A percentile compares a stretch with the other conserved stretches of the same genome.
Evolutionary conservation across 352 stramenopile genomes (phyloP).

Genomic region (Globisporangium paddicum): DNA sequence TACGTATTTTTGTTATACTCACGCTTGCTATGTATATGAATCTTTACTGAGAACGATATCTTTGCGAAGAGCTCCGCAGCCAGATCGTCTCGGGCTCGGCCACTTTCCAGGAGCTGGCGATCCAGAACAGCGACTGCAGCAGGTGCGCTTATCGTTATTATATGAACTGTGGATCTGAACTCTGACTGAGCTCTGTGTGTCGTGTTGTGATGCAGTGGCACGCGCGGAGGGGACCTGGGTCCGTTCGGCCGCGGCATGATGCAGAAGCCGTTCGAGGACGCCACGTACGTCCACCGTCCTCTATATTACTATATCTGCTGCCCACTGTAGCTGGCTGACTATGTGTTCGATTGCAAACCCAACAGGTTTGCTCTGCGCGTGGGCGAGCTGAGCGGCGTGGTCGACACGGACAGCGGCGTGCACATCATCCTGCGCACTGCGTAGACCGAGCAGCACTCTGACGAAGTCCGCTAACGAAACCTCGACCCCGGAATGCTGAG

Average conservation of each 20-base stretch:
- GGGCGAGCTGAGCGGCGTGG: slow-evolving; percentile 92
- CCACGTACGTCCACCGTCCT: too few species aligned
- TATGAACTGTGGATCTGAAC: background rate
- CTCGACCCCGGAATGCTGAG: background rate
- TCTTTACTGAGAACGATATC: too few species aligned
- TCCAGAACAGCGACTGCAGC: slow-evolving; percentile 84
- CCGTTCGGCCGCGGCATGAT: slow-evolving; percentile 86
- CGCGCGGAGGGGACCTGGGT: slow-evolving; percentile 88
- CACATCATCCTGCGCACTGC: slow-evolving; percentile 96
- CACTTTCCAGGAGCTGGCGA: slow-evolving; percentile 70
- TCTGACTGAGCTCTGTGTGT: background rate
- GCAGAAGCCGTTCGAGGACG: slow-evolving; percentile 92
- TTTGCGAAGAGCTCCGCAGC: slow-evolving; percentile 44
- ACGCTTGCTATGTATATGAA: too few species aligned
- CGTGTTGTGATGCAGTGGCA: slow-evolving; percentile 32
- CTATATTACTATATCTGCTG: background rate
- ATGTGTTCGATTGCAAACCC: background rate
- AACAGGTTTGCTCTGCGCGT: slow-evolving; percentile 87
- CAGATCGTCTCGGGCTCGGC: slow-evolving; percentile 82
- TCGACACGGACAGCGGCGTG: slow-evolving; percentile 95
- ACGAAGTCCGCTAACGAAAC: background rate
- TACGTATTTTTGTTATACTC: slow-evolving; percentile 10
- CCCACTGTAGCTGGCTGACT: background rate
- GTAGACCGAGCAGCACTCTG: slow-evolving; percentile 20
- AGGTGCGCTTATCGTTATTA: slow-evolving; percentile 20